Evolutionary conservation across 306 rosid genomes (phyloP), one percentile per base, ranked within the genome.

Genomic region (Medicago arabica): DNA sequence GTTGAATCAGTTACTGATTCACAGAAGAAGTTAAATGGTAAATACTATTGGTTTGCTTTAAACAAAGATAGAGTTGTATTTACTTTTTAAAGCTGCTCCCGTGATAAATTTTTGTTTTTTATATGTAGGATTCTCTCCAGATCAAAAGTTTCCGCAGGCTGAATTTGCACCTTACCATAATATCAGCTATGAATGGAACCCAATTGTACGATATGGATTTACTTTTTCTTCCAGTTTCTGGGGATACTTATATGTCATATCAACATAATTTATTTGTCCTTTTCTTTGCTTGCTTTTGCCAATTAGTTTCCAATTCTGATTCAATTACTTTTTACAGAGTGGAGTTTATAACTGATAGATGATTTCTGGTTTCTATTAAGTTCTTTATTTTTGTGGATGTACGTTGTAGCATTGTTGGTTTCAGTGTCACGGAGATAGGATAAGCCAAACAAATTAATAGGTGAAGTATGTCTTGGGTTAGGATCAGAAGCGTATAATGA

Each of bases 81-180:
- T 65, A 39, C 80, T 41, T 55, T 60, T 61, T 40, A 49, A 69
- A 74, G 75, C 61, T 78, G 75, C 83, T 84, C 21, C 21, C 64
- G 66, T 50, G 6, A 17, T 82, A 80, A 51, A 63, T 4, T 76
- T 69, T 68, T 64, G 72, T 31, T 68, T 34, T 14, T 23, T 12
- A 18, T 11, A 17, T 80, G 83, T 85, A 93, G 98, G 92, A 70
- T 91, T 91, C 77, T 93, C 97, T 84, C 98, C 97, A 0, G 92
- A 90, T 62, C 78, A 49, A 23, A 93, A 87, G 89, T 93, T 91
- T 84, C 98, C 98, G 12, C 98, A 82, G 83, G 89, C 85, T 73
- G 85, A 86, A 75, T 93, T 88, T 69, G 80, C 96, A 77, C 90
- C 94, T 75, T 91, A 93, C 80, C 74, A 65, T 70, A 83, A 80